phyloP scores from a whole-genome alignment of 768 basidiomycete genomes.

The Daedalea quercina region DNA sequence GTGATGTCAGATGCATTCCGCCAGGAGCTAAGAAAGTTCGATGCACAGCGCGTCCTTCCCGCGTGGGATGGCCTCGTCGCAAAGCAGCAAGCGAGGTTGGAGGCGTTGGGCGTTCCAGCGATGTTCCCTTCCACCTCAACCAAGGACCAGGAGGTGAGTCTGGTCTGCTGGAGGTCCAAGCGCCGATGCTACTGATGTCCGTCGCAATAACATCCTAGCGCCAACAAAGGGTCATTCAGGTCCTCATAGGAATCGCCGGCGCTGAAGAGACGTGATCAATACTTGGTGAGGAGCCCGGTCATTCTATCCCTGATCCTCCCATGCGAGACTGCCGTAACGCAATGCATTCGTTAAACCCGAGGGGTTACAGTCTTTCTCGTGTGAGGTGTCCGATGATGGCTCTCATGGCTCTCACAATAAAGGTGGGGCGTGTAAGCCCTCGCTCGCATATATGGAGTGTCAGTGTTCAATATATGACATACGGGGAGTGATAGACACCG shows the following conservation, averaged over 20 bases:
- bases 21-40: slow-evolving; percentile 61
- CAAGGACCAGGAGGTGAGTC: slow-evolving; percentile 50
- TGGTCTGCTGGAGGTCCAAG: not conserved
- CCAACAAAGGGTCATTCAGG: slow-evolving; percentile 65
- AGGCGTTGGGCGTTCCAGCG: slow-evolving; percentile 55
- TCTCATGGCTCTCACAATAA: no score
- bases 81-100: slow-evolving; percentile 62
- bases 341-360: no score
- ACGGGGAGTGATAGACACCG: no score
- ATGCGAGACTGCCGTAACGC: no score
- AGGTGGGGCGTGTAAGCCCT: no score
- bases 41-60: slow-evolving; percentile 57
- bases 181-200: no score
- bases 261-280: slow-evolving; percentile 6
- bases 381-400: no score
- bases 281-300: not conserved
- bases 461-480: no score
- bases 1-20: slow-evolving; percentile 58
- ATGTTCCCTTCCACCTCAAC: slow-evolving; percentile 55
- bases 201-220: slow-evolving; percentile 33
- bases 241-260: slow-evolving; percentile 50
- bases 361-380: no score
- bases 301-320: no score
- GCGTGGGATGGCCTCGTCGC: slow-evolving; percentile 74
- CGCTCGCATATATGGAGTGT: no score